Evolutionary conservation across 2,329 filamentous ascomycete genomes (phyloP), one percentile per base, ranked within the genome.

Genomic region (Aspergillus uvarum): DNA sequence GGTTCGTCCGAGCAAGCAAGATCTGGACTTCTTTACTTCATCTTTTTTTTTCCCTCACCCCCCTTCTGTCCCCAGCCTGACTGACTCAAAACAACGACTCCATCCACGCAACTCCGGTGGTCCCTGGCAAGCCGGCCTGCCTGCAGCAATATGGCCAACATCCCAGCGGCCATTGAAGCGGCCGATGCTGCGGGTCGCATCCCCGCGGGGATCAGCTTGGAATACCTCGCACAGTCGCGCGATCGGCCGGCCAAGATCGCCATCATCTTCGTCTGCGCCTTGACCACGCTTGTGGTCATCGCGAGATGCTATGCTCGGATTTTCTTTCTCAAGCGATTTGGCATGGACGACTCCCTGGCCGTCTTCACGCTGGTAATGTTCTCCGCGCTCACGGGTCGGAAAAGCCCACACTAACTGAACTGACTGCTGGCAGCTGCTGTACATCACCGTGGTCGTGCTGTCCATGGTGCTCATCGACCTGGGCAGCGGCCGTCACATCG

Each of bases 311-410:
- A 80, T 65, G 80, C 81, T 50, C 79, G 81, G 58, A 53, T 74
- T 1, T 70, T 75, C 29, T 67, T 83, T 22, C 71, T 81, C 44
- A 80, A 77, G 54, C 77, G 74, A 31, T 68, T 81, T 35, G 73
- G 77, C 0, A 38, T 75, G 3, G 82, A 84, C 52, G 82, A 85
- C 72, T 80, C 75, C 63, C 68, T 83, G 50, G 81, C 82, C 66
- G 70, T 82, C 22, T 52, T 72, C 29, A 79, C 80, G 3, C 70
- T 82, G 70, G 82, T 84, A 69, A n/a, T 22, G 4, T 16, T 52
- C n/a, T 10, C 19, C 2, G 11, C 16, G 6, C 11, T 8, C 11
- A 5, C 10, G 16, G 4, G 4, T 59, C 71, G 66, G 50, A 26
- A 29, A 21, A 42, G 24, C 31, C 54, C 47, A 53, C 22, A 47